A percentile compares a stretch with the other conserved stretches of the same genome.
Conservation (phyloP, 257 asterid species). For the Lycium ferocissimum region DNA sequence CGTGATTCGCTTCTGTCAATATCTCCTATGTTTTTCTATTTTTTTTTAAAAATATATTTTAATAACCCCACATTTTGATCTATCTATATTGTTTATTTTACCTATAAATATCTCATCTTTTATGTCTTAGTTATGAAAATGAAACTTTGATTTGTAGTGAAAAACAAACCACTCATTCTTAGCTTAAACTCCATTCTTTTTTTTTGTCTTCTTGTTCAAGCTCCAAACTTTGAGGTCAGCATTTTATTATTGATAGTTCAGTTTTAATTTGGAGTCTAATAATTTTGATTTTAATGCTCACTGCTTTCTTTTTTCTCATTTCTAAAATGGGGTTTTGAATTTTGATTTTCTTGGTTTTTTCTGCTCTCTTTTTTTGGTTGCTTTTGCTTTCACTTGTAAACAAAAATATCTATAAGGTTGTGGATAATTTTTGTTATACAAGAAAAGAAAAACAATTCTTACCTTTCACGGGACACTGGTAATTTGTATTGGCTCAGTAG, state of each 20-base stretch:
- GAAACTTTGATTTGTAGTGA: constrained; percentile 14
- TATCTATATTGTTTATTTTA: not conserved
- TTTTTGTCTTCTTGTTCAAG: not conserved
- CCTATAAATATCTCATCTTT: not conserved
- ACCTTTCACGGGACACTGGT: constrained; percentile 48
- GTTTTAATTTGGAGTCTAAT: not conserved
- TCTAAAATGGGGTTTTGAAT: not conserved
- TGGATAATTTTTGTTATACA: constrained; percentile 25
- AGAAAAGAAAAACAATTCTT: constrained; percentile 43
- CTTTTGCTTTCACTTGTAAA: not conserved
- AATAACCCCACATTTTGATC: not conserved
- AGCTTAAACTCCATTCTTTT: not conserved
- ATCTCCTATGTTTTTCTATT: not conserved
- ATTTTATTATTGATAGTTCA: not conserved
- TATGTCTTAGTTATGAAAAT: not conserved
- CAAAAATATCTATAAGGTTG: constrained; percentile 10
- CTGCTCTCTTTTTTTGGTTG: not conserved
- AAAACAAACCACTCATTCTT: not conserved
- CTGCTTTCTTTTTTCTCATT: not conserved
- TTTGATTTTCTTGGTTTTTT: constrained; percentile 14
- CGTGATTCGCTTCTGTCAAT: constrained; percentile 21
- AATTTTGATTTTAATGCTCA: not conserved
- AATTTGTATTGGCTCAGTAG: constrained; percentile 25
- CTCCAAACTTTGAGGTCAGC: not conserved
- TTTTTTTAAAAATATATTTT: not conserved